Evolutionary conservation across 768 basidiomycete species (phyloP), one percentile per base, ranked within the genome.

Genomic region (Lentinus tigrinus): DNA sequence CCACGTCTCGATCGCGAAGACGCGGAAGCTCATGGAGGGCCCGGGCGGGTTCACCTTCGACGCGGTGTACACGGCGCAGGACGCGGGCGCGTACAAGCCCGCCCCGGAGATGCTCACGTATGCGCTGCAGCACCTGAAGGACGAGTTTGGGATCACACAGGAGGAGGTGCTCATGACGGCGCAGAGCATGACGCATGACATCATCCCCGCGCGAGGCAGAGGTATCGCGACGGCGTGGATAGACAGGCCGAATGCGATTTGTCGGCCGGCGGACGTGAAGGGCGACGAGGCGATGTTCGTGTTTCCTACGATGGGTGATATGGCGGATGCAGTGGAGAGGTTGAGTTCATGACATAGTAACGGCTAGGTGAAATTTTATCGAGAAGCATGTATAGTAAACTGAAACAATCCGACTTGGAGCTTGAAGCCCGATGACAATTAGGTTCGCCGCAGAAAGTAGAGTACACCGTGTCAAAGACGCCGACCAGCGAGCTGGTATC

Each of bases 61-160:
- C 26, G 76, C 84, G 51, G 74, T 89, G 54, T 73, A 87, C 63
- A 91, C 88, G 8, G 88, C 90, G 5, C 82, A 91, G 67, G 87
- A 88, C 61, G 79, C 82, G 4, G 81, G 82, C n/a, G 82, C 81
- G 36, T 91, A 90, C 72, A 91, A 91, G 67, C 90, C 87, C 21
- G 78, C 81, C 7, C 74, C 78, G 6, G 77, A 75, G 9, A 84
- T 83, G 52, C 84, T 87, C 69, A 66, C 75, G 51, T 73, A 77
- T 23, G 79, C 76, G 37, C 71, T 88, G 34, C 73, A 77, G 50
- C 77, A 74, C 51, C 58, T 71, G 31, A 57, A 67, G 51, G 61
- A 60, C 17, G 62, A 67, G n/a, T 72, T 68, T 52, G 68, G 69
- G 24, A 63, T 72, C 16, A 58, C 63, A 66, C 65, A 67, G 60